phyloP scores from a whole-genome alignment of 768 basidiomycete species.

The Podaxis rugospora region DNA sequence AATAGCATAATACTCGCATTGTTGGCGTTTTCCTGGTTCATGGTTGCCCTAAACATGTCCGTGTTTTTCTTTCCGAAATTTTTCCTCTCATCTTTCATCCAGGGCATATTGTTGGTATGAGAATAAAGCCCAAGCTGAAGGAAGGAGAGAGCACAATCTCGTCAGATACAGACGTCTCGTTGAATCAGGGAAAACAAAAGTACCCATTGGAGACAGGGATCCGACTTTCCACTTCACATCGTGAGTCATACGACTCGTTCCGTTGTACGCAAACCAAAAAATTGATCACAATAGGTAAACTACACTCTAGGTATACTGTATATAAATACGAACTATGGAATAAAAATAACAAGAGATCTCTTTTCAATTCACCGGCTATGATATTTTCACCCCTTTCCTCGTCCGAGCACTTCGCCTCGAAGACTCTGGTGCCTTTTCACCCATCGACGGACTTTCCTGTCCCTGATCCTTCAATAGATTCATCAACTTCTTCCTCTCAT shows the following conservation, averaged over 20 bases:
- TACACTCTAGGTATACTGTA: background rate
- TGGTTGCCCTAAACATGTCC: conserved; percentile 2
- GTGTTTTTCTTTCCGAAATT: background rate
- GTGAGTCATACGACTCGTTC: background rate
- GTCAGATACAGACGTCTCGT: background rate
- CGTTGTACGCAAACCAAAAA: background rate
- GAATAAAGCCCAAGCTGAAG: conserved; percentile 8
- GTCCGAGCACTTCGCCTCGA: conserved; percentile 9
- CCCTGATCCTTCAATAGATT: conserved; percentile 36
- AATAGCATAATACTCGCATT: background rate
- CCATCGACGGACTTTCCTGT: conserved; percentile 9
- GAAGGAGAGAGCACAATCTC: background rate
- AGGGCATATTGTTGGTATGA: conserved; percentile 7
- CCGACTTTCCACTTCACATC: conserved; percentile 5
- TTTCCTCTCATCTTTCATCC: background rate
- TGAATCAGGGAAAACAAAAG: conserved; percentile 6
- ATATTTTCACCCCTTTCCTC: conserved; percentile 20
- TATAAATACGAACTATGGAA: background rate
- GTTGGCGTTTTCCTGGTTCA: conserved; percentile 1
- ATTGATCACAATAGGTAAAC: background rate
- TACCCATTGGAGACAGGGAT: conserved; percentile 10
- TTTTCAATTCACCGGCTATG: conserved; percentile 16
- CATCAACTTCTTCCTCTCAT: conserved; percentile 56
- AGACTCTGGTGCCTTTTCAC: conserved; percentile 5
- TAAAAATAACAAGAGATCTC: background rate